Conservation (phyloP, 2,329 filamentous ascomycete species). For the Furcasterigmium furcatum region DNA sequence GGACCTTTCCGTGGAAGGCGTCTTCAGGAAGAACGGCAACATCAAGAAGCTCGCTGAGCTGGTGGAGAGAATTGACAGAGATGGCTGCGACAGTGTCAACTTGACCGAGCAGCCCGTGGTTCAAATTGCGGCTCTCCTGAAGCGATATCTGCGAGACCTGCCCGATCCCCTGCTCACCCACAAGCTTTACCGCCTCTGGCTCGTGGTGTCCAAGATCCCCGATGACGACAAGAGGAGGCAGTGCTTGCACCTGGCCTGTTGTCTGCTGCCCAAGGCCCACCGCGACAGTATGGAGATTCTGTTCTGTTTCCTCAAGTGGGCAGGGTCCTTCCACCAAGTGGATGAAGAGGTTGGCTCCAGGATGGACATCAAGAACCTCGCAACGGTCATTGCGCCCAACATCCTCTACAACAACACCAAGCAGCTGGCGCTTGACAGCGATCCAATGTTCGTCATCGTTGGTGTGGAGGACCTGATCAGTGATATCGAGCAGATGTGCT, state of each 20-base stretch:
- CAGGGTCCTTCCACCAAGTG: conserved; percentile 92
- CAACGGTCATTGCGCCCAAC: conserved; percentile 96
- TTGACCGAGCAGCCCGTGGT: conserved; percentile 87
- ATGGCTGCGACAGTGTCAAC: conserved; percentile 81
- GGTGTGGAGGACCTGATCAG: conserved; percentile 89
- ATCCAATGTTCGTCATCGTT: conserved; percentile 90
- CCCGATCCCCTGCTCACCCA: conserved; percentile 93
- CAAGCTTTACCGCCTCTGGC: conserved; percentile 89
- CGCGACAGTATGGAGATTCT: conserved; percentile 92
- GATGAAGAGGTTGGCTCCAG: conserved; percentile 97
- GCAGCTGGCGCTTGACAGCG: conserved; percentile 68
- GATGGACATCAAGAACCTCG: conserved; percentile 98
- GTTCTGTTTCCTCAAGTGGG: conserved; percentile 96
- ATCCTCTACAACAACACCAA: conserved; percentile 74
- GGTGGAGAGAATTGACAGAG: conserved; percentile 79
- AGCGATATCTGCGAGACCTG: conserved; percentile 91
- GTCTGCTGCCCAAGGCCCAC: conserved; percentile 86
- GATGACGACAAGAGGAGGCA: conserved; percentile 81
- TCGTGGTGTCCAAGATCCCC: conserved; percentile 82
- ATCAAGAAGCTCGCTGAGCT: conserved; percentile 90
- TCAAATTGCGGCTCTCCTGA: conserved; percentile 88
- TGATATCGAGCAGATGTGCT: conserved; percentile 93
- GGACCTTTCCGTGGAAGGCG: conserved; percentile 97
- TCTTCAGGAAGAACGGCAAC: conserved; percentile 98
- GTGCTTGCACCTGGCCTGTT: conserved; percentile 86